Base-by-base conservation (phyloP, 2,329 filamentous ascomycete genomes). In the Tolypocladium sp. region DNA sequence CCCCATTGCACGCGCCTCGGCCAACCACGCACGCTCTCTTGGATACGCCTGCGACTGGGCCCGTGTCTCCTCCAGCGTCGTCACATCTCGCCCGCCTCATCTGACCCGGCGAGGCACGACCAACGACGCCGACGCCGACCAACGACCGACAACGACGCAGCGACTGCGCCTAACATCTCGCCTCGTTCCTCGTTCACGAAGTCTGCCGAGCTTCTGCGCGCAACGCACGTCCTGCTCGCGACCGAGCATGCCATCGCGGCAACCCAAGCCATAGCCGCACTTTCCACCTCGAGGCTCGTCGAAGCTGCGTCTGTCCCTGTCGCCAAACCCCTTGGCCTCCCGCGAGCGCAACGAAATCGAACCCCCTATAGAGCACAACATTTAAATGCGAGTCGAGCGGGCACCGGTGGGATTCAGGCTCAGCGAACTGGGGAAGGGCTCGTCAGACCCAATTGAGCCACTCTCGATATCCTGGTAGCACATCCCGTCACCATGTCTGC, bases 401-500 rank as follows among this genome's bases (percentile, higher is more conserved):
- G 58, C 59, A 57, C 51, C 42, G 60, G 56, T 46, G 60, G 55
- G 57, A 63, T 60, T 52, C 49, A 64, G 56, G 58, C 57, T 62
- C 60, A 57, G 61, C 59, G 42, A 63, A 60, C 54, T 56, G 61
- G 62, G 63, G 59, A 62, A 62, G 62, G 57, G 58, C 37, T 49
- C 46, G 49, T 61, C 52, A 58, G 53, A 61, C 51, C 58, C 63
- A 66, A 66, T 63, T 66, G 62, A 60, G 53, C 42, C 41, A 15
- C 41, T 54, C 33, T 51, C 46, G 35, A 46, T 61, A 37, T 61
- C 56, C 57, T 59, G 54, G 60, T 60, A 62, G 57, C 35, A 49
- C 42, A 38, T 15, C 41, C 33, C 33, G 54, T 49, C 51, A 64
- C 37, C 61, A 73, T 73, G 71, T 69, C 71, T 63, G 63, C 68